Base-by-base conservation (phyloP, 768 basidiomycete species). In the Lanmaoa pseudosensibilis region DNA sequence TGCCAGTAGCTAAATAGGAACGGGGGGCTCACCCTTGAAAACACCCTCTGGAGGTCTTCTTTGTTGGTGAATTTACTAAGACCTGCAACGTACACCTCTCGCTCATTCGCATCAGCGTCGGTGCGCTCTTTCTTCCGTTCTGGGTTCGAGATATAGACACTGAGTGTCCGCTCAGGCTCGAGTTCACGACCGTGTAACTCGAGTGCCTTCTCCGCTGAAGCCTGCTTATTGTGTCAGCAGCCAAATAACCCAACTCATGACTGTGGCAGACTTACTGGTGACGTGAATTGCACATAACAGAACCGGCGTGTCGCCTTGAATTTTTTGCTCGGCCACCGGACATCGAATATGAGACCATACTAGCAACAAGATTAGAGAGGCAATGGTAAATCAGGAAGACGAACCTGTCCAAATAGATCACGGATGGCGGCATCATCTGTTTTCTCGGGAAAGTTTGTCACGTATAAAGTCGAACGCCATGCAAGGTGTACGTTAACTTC, bases 321-420 rank as follows among this genome's bases (percentile, higher is more conserved):
- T 68, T 97, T 97, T 68, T 95, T 95, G 74, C 93, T 95, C 6
- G 97, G 97, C 96, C 96, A 98, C 33, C 97, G 89, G 18, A 94
- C 90, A 60, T 98, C 95, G 57, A 98, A 91, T 52, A 99, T 82
- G 5, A 80, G 82, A 11, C 97, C 97, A 72, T 90, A 94, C 94
- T 97, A 54, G 1, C 12, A 25, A 52, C 64, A 45, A 55, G 25
- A 34, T 60, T 36, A 52, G 49, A 1, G 39, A 43, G 32, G 36
- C 10, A 48, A 43, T 1, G 12, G 34, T 19, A 25, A 40, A 33
- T 2, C 30, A 46, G 3, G 13, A 7, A 39, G 36, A 63, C 80
- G 46, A 56, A 95, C 95, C 77, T 86, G 80, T 50, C 80, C 82
- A 68, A 99, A 97, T 13, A 97, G 69, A 43, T 84, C 75, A 25